Conservation (phyloP, 148 eudicot genomes). For the Rhododendron kiyosumense region DNA sequence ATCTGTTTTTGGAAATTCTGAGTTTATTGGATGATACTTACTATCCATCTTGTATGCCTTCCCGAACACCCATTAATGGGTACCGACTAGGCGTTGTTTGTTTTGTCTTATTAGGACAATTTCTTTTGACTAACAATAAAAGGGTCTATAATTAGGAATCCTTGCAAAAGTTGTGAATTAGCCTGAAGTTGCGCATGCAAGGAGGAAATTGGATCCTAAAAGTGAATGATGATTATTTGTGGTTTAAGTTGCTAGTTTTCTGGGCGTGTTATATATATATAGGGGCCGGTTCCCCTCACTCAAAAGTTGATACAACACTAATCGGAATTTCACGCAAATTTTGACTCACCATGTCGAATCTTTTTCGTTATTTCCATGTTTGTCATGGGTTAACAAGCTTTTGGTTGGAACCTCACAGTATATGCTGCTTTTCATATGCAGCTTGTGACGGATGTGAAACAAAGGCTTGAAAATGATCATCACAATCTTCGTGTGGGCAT, state of each 20-base stretch:
- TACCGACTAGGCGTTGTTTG: no score
- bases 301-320: no score
- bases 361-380: not conserved
- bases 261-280: not conserved
- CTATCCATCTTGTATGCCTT: not conserved
- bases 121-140: not conserved
- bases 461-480: conserved; percentile 64
- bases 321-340: no score
- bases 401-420: not conserved
- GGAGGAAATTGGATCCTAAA: not conserved
- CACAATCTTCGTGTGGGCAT: conserved; percentile 63
- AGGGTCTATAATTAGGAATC: not conserved
- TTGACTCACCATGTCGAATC: not conserved
- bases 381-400: not conserved
- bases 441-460: conserved; percentile 81
- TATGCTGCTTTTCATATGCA: conserved; percentile 27
- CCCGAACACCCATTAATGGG: no score
- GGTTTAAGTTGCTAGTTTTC: not conserved
- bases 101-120: no score
- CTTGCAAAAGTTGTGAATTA: not conserved
- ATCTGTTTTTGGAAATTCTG: not conserved
- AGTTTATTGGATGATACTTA: not conserved
- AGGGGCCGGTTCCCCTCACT: no score
- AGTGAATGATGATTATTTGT: not conserved
- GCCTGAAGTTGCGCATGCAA: not conserved